phyloP scores from a whole-genome alignment of 1,284 basidiomycete species.

The Lentinula novae-zelandiae region DNA sequence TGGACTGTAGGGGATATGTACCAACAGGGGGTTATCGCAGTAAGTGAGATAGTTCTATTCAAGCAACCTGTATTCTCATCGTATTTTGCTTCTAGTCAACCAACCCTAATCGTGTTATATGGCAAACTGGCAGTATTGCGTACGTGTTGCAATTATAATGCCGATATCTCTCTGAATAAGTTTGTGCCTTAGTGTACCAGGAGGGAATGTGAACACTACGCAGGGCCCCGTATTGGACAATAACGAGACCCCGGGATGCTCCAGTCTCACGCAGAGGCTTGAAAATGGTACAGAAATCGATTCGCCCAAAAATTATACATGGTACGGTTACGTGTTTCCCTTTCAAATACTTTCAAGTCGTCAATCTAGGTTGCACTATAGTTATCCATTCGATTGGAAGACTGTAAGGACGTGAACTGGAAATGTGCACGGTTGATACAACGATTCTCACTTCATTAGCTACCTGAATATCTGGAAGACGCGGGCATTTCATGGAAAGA shows the following conservation, averaged over 20 bases:
- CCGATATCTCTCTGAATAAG: not conserved
- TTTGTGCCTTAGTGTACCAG: not conserved
- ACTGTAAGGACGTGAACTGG: not conserved
- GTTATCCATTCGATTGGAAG: conserved; percentile 11
- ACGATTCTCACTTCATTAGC: not conserved
- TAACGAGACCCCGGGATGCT: conserved; percentile 10
- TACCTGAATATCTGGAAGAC: conserved; percentile 9
- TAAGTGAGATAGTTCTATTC: not conserved
- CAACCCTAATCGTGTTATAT: conserved; percentile 11
- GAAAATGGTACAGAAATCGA: conserved; percentile 8
- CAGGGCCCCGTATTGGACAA: conserved; percentile 12
- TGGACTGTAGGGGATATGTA: conserved; percentile 13
- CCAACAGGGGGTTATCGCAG: conserved; percentile 10
- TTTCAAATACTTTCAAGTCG: not conserved
- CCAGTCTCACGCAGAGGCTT: conserved; percentile 3
- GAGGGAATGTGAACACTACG: conserved; percentile 11
- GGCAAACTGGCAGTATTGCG: conserved; percentile 10
- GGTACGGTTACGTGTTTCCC: not conserved
- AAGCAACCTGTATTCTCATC: not conserved
- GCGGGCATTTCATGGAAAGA: conserved; percentile 13
- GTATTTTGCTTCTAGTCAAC: not conserved
- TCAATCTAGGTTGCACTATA: not conserved
- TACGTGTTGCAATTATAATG: not conserved
- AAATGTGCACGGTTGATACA: not conserved
- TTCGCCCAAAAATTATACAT: conserved; percentile 6